These are phyloP conservation scores for Filosporella fistucella DNA, from an alignment of 495 filamentous ascomycete species.

Conservation along the genomic window DNA sequence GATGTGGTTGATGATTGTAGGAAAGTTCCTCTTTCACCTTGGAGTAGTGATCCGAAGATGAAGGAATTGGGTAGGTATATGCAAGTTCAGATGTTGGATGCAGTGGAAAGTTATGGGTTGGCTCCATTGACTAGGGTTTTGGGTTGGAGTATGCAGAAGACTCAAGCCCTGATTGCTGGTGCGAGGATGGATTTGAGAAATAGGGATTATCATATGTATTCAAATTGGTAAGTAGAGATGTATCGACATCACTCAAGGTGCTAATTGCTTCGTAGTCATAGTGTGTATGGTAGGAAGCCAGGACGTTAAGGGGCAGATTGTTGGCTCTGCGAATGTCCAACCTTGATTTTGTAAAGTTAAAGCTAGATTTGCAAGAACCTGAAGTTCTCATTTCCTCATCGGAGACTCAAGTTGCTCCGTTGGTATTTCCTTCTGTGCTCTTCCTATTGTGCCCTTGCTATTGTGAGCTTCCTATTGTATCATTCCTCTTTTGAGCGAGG, in stretches of 20 bases:
- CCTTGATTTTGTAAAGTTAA: no score
- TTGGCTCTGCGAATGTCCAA: no score
- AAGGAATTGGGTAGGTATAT: neutral
- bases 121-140: neutral
- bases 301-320: neutral
- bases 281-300: neutral
- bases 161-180: neutral
- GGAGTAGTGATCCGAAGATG: neutral
- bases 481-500: no score
- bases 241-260: no score
- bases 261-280: no score
- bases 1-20: neutral
- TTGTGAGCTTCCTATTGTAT: no score
- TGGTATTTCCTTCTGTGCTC: no score
- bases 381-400: no score
- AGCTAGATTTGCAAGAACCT: no score
- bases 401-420: no score
- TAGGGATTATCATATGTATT: neutral
- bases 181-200: neutral
- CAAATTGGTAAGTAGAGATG: no score
- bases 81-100: neutral
- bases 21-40: neutral
- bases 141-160: neutral
- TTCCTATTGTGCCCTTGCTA: no score
- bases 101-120: neutral